phyloP scores from a whole-genome alignment of 805 yeast genomes.

The Lipomyces mesembrius region DNA sequence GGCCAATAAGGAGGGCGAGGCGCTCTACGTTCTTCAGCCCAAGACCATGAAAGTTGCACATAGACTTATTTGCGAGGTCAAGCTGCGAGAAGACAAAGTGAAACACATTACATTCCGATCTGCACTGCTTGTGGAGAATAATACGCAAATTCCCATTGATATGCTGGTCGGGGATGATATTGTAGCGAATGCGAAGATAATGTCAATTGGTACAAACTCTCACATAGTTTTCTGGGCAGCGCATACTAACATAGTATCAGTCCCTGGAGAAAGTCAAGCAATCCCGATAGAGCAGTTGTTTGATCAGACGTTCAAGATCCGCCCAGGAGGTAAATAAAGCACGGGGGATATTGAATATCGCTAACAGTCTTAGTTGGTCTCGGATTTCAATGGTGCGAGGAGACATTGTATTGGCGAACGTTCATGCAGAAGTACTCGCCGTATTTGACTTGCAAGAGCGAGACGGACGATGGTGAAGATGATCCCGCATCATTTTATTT shows the following conservation, averaged over 20 bases:
- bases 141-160: slow-evolving; percentile 62
- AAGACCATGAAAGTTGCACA: slow-evolving; percentile 66
- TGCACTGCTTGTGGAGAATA: slow-evolving; percentile 69
- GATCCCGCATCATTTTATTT: slow-evolving; percentile 58
- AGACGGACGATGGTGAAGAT: slow-evolving; percentile 46
- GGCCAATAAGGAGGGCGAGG: slow-evolving; percentile 83
- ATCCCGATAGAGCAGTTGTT: slow-evolving; percentile 76
- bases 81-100: slow-evolving; percentile 72
- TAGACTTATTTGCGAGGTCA: slow-evolving; percentile 73
- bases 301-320: slow-evolving; percentile 58
- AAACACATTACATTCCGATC: slow-evolving; percentile 81
- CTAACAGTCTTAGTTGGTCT: slow-evolving; percentile 42
- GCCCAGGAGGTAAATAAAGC: slow-evolving; percentile 52
- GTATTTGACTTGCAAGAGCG: slow-evolving; percentile 64
- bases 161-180: slow-evolving; percentile 48
- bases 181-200: slow-evolving; percentile 45
- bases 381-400: slow-evolving; percentile 67
- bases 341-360: background rate
- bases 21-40: slow-evolving; percentile 69
- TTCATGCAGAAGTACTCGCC: slow-evolving; percentile 53
- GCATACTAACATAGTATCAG: slow-evolving; percentile 21
- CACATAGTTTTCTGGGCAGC: background rate
- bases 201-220: slow-evolving; percentile 46
- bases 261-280: slow-evolving; percentile 63
- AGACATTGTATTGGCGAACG: slow-evolving; percentile 66